These are phyloP conservation scores for Nadsonia commutata DNA, from an alignment of 1,139 yeast species.

Conservation along the genomic window DNA sequence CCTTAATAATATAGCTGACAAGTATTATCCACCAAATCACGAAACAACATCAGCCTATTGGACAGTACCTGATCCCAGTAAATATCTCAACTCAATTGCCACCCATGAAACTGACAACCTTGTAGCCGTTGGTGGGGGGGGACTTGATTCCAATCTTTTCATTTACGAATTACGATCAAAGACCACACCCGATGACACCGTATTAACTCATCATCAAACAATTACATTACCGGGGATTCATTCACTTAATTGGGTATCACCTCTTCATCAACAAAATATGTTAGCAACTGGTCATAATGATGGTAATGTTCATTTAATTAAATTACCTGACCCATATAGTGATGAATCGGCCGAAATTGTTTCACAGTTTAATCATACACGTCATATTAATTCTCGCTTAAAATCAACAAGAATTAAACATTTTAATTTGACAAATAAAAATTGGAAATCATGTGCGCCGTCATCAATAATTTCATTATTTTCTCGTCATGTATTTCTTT, in stretches of 20 bases:
- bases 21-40: not conserved
- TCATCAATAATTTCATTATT: constrained; percentile 42
- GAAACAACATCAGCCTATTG: constrained; percentile 31
- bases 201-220: constrained; percentile 60
- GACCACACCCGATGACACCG: constrained; percentile 1
- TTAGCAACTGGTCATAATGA: constrained; percentile 56
- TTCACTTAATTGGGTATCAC: constrained; percentile 48
- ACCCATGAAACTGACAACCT: constrained; percentile 28
- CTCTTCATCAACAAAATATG: constrained; percentile 24
- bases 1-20: not conserved
- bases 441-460: constrained; percentile 29
- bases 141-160: constrained; percentile 39
- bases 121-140: constrained; percentile 55
- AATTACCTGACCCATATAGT: constrained; percentile 43
- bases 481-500: constrained; percentile 48
- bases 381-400: constrained; percentile 29
- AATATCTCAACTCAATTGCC: constrained; percentile 45
- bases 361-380: constrained; percentile 59
- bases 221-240: constrained; percentile 56
- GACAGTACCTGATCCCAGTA: constrained; percentile 48
- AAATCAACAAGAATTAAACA: constrained; percentile 24
- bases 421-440: constrained; percentile 23
- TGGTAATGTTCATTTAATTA: constrained; percentile 54
- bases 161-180: constrained; percentile 41
- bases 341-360: constrained; percentile 53